Evolutionary conservation across 2,329 filamentous ascomycete species (phyloP).

Genomic region (Passalora sequoiae): DNA sequence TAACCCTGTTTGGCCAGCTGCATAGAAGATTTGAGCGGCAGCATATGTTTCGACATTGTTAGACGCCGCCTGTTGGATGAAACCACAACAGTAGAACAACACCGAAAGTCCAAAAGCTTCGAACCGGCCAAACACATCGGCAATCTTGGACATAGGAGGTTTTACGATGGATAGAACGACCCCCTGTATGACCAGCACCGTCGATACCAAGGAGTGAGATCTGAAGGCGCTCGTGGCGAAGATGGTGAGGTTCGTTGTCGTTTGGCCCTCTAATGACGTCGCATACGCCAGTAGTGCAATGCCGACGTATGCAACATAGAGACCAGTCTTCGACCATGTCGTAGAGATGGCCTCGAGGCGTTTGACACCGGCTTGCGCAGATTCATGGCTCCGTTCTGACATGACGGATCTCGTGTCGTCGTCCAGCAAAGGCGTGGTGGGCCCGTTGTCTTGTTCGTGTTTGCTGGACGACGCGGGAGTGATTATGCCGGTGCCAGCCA

Average conservation of each 20-base stretch:
- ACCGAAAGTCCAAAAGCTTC: constrained; percentile 55
- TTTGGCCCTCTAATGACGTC: constrained; percentile 63
- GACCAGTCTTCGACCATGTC: constrained; percentile 45
- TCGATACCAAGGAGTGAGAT: constrained; percentile 61
- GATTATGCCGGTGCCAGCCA: constrained; percentile 10
- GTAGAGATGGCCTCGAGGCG: constrained; percentile 46
- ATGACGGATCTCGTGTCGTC: constrained; percentile 21
- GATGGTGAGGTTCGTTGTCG: constrained; percentile 55
- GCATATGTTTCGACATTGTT: constrained; percentile 52
- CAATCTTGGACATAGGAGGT: constrained; percentile 57
- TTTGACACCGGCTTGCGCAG: constrained; percentile 45
- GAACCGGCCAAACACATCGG: constrained; percentile 58
- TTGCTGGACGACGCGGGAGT: constrained; percentile 11
- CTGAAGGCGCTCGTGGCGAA: constrained; percentile 63
- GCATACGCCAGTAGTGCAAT: constrained; percentile 51
- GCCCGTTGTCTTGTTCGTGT: constrained; percentile 20
- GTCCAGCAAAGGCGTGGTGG: constrained; percentile 15
- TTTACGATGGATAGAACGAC: constrained; percentile 60
- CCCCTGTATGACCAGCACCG: constrained; percentile 58
- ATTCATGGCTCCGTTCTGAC: constrained; percentile 25
- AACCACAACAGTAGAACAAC: constrained; percentile 52
- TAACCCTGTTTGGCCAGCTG: constrained; percentile 55
- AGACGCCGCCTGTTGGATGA: constrained; percentile 54
- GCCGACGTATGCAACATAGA: constrained; percentile 46
- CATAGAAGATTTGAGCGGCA: constrained; percentile 57